A percentile compares a stretch with the other conserved stretches of the same genome.
Evolutionary conservation across 352 stramenopile genomes (phyloP).

Genomic region (Phytophthora gonapodyides): DNA sequence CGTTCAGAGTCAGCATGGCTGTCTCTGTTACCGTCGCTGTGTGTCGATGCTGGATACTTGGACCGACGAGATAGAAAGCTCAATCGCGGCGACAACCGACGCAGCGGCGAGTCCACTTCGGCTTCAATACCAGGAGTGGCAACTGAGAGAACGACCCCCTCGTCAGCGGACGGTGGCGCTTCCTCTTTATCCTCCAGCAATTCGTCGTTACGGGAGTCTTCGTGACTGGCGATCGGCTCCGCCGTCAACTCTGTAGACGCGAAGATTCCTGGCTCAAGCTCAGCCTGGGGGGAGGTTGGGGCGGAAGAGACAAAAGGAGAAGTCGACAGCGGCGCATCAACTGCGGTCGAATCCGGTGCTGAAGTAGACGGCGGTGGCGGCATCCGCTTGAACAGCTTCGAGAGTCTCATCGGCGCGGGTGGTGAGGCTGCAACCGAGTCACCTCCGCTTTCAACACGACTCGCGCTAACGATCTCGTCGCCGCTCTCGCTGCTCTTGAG

Average conservation of each 20-base stretch:
- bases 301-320: neutral
- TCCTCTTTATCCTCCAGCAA: constrained; percentile 9
- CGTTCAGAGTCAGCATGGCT: constrained; percentile 14
- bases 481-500: constrained; percentile 5
- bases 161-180: neutral
- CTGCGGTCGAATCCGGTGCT: neutral
- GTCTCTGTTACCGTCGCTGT: neutral
- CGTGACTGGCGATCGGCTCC: neutral
- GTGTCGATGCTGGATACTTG: neutral
- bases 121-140: neutral
- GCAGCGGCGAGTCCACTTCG: neutral
- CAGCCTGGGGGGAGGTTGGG: neutral
- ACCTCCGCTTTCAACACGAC: constrained; percentile 2
- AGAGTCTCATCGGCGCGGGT: constrained; percentile 13
- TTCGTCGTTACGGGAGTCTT: constrained; percentile 3
- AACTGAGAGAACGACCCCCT: neutral
- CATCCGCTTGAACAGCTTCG: constrained; percentile 26
- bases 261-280: constrained; percentile 9
- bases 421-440: neutral
- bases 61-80: constrained; percentile 6
- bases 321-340: neutral
- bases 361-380: neutral
- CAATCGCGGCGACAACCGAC: constrained; percentile 9
- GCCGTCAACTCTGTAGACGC: neutral
- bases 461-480: neutral